These are phyloP conservation scores for Myochromella boudieri DNA, from an alignment of 768 basidiomycete species.

Conservation along the genomic window DNA sequence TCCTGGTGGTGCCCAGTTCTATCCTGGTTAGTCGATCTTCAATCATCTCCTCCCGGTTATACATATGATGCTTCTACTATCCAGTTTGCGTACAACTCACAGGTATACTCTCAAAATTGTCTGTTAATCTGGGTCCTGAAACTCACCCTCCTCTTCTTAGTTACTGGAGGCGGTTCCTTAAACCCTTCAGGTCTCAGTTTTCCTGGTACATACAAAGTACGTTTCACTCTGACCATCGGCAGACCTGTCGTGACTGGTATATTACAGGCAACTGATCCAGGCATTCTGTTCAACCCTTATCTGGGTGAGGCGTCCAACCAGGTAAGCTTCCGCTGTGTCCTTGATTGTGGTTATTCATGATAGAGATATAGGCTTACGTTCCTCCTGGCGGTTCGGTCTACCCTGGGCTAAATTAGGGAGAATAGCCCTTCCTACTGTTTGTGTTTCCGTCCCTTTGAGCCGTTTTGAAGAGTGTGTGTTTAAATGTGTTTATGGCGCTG, in stretches of 20 bases:
- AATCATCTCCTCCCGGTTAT: background rate
- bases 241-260: background rate
- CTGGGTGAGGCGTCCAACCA: conserved; percentile 9
- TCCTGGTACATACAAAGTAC: conserved; percentile 35
- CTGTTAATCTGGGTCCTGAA: background rate
- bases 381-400: conserved; percentile 34
- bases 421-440: too few relatives aligned
- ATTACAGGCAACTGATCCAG: conserved; percentile 32
- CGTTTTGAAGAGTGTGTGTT: too few relatives aligned
- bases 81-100: conserved; percentile 37
- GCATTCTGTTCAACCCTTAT: conserved; percentile 9
- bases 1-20: conserved; percentile 37
- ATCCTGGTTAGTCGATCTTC: conserved; percentile 30
- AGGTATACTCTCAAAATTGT: conserved; percentile 11
- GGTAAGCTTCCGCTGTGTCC: background rate
- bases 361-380: conserved; percentile 20
- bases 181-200: conserved; percentile 36
- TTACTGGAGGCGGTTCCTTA: conserved; percentile 34
- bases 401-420: conserved; percentile 27
- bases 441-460: too few relatives aligned
- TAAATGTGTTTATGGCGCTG: too few relatives aligned
- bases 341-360: background rate
- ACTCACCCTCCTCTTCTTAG: conserved; percentile 12
- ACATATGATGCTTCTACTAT: background rate
- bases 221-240: background rate